phyloP scores from a whole-genome alignment of 805 yeast genomes.

The Priceomyces carsonii region DNA sequence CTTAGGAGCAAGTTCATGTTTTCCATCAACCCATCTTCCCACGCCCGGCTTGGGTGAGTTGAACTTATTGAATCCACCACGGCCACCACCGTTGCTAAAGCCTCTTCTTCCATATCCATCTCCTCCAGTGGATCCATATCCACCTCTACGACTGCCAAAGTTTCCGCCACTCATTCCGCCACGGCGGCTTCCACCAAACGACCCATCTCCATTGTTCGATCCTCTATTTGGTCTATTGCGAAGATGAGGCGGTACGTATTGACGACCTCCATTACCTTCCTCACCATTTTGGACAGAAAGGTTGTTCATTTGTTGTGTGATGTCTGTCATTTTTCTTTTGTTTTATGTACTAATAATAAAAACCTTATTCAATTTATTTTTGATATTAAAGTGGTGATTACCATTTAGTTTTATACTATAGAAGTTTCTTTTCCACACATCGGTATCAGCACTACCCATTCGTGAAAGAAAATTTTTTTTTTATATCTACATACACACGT shows the following conservation, averaged over 20 bases:
- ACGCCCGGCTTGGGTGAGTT: constrained; percentile 49
- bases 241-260: constrained; percentile 61
- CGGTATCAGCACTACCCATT: too few species aligned
- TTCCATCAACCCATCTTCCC: constrained; percentile 86
- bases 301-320: constrained; percentile 57
- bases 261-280: constrained; percentile 21
- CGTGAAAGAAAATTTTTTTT: too few species aligned
- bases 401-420: too few species aligned
- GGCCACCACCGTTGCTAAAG: constrained; percentile 17
- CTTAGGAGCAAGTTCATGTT: constrained; percentile 77
- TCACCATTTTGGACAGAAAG: constrained; percentile 47
- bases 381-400: too few species aligned
- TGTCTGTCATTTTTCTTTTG: constrained; percentile 52
- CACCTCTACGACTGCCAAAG: constrained; percentile 24
- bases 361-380: constrained; percentile 3
- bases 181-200: constrained; percentile 14
- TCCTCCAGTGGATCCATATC: constrained; percentile 14
- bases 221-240: constrained; percentile 27
- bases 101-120: constrained; percentile 25
- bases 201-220: constrained; percentile 15
- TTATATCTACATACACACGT: too few species aligned
- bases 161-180: constrained; percentile 27
- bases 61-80: constrained; percentile 33
- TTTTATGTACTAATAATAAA: constrained; percentile 3
- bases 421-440: too few species aligned